Evolutionary conservation across 768 basidiomycete genomes (phyloP).

Genomic region (Flagelloscypha sp.): DNA sequence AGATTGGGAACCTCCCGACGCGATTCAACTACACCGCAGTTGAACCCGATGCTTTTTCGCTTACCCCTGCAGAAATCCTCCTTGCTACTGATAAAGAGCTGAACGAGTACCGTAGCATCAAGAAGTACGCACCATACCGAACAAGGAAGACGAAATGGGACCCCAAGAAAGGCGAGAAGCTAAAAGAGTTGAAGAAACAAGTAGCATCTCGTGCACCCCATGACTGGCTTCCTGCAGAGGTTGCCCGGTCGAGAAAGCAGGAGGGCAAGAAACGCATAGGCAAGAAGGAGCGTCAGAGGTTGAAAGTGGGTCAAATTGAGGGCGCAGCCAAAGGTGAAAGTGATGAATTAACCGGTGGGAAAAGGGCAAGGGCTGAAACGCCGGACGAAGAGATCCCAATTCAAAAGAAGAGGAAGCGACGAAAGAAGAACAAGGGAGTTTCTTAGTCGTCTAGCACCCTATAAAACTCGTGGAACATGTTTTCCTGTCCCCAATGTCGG

Average conservation of each 20-base stretch:
- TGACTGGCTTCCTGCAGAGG: no score
- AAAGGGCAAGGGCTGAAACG: no score
- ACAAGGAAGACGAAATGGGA: constrained; percentile 56
- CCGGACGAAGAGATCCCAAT: no score
- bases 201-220: constrained; percentile 26
- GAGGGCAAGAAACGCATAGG: constrained; percentile 53
- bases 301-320: constrained; percentile 31
- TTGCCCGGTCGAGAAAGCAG: no score
- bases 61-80: constrained; percentile 81
- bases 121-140: constrained; percentile 88
- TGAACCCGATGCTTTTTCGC: constrained; percentile 50
- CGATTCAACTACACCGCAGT: constrained; percentile 88
- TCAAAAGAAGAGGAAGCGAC: no score
- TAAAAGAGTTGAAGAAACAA: constrained; percentile 65
- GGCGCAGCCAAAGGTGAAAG: constrained; percentile 8
- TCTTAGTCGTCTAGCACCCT: no score
- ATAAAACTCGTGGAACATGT: no score
- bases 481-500: no score
- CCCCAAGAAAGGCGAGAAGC: constrained; percentile 48
- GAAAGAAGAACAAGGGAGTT: no score
- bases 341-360: constrained; percentile 1
- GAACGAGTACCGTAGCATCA: constrained; percentile 84
- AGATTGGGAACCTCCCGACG: constrained; percentile 87
- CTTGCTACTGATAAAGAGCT: constrained; percentile 89
- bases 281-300: constrained; percentile 58